Conservation (phyloP, 2,329 filamentous ascomycete genomes). For the Raffaelea deltoideospora region DNA sequence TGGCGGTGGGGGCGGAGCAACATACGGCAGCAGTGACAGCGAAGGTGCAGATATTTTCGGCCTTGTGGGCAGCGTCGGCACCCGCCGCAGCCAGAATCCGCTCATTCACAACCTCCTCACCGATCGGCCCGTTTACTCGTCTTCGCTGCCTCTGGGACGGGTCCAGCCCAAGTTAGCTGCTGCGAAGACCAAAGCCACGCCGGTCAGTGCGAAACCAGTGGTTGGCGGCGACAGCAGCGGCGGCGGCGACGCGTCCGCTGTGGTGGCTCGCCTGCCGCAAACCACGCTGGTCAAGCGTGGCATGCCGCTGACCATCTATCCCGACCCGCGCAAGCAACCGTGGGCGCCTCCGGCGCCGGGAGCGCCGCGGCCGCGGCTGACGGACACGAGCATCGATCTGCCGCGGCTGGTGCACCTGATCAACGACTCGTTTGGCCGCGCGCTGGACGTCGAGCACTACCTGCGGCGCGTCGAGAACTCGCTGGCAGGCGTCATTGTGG, state of each 20-base stretch:
- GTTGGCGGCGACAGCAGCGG: background rate
- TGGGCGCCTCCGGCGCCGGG: slow-evolving; percentile 55
- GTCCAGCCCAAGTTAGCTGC: slow-evolving; percentile 23
- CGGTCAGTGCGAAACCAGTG: no score
- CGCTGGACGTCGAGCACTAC: slow-evolving; percentile 73
- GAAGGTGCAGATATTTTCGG: slow-evolving; percentile 28
- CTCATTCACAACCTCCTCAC: slow-evolving; percentile 92
- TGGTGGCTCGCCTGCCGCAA: slow-evolving; percentile 8
- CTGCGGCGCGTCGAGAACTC: slow-evolving; percentile 64
- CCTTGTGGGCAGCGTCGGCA: slow-evolving; percentile 35
- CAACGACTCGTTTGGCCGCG: slow-evolving; percentile 80
- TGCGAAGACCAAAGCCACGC: background rate
- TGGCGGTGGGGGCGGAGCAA: slow-evolving; percentile 4
- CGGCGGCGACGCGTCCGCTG: background rate
- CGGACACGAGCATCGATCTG: slow-evolving; percentile 70
- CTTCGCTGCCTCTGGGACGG: slow-evolving; percentile 66
- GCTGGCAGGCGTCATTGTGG: slow-evolving; percentile 83
- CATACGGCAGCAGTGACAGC: slow-evolving; percentile 3
- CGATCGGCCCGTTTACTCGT: slow-evolving; percentile 84
- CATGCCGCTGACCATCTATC: slow-evolving; percentile 75
- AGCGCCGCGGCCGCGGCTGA: slow-evolving; percentile 49
- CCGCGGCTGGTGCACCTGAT: slow-evolving; percentile 73
- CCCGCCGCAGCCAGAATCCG: slow-evolving; percentile 53
- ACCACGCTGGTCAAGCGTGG: slow-evolving; percentile 81
- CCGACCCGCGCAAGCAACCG: slow-evolving; percentile 46